Evolutionary conservation across 1,284 basidiomycete genomes (phyloP).

Genomic region (Pisolithus thermaeus): DNA sequence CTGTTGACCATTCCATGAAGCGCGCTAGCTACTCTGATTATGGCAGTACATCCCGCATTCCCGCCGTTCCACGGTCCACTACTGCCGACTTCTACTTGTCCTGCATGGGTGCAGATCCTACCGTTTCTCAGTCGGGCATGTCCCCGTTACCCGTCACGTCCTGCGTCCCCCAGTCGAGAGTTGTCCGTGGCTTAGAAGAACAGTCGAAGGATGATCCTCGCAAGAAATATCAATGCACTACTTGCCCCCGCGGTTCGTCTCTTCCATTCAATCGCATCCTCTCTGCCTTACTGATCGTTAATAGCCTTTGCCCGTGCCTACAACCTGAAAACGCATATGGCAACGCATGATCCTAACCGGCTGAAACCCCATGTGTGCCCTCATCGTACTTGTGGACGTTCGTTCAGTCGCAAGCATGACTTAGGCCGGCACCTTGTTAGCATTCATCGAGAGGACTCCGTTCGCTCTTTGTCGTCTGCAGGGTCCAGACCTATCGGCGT

Average conservation of each 20-base stretch:
- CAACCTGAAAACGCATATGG: constrained; percentile 87
- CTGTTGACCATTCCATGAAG: constrained; percentile 31
- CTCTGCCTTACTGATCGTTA: constrained; percentile 2
- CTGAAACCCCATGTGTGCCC: constrained; percentile 81
- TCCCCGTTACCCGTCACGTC: constrained; percentile 43
- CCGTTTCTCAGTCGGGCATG: constrained; percentile 54
- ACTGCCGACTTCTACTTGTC: constrained; percentile 53
- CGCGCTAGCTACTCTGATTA: constrained; percentile 63
- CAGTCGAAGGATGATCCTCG: constrained; percentile 55
- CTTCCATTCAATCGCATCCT: constrained; percentile 1
- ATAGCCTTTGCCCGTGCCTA: constrained; percentile 84
- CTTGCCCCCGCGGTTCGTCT: constrained; percentile 61
- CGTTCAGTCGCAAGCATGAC: constrained; percentile 88
- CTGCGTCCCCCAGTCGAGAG: constrained; percentile 35
- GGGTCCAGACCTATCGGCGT: constrained; percentile 52
- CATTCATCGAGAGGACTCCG: constrained; percentile 70
- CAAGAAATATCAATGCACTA: constrained; percentile 69
- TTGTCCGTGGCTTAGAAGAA: constrained; percentile 32
- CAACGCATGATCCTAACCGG: constrained; percentile 83
- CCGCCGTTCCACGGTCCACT: constrained; percentile 34
- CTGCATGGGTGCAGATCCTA: constrained; percentile 32
- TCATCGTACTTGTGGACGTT: constrained; percentile 74
- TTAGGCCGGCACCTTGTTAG: constrained; percentile 80
- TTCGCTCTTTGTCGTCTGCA: constrained; percentile 36
- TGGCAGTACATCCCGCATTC: constrained; percentile 42